A percentile compares a stretch with the other conserved stretches of the same genome.
These are phyloP conservation scores for Salvia rosmarinus DNA, from an alignment of 257 asterid genomes.

Conservation along the genomic window DNA sequence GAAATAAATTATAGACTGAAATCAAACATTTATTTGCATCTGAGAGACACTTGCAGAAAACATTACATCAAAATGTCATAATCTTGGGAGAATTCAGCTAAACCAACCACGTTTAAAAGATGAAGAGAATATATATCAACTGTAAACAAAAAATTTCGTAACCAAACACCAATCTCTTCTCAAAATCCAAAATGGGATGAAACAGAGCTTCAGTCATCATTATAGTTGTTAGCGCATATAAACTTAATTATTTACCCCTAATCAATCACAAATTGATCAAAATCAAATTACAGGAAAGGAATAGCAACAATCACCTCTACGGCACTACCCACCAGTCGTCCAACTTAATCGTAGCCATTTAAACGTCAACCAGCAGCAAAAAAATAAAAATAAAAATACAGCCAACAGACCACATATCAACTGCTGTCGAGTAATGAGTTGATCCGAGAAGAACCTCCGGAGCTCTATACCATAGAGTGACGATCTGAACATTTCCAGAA, in stretches of 20 bases:
- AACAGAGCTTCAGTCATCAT: neutral
- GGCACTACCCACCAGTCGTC: no score
- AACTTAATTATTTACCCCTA: no score
- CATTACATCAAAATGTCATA: neutral
- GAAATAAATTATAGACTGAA: neutral
- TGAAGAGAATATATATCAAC: neutral
- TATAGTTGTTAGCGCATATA: neutral
- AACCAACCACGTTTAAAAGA: conserved; percentile 3
- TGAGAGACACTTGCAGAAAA: neutral
- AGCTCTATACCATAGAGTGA: conserved; percentile 96
- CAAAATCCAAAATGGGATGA: neutral
- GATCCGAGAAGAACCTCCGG: conserved; percentile 94
- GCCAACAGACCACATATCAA: conserved; percentile 99
- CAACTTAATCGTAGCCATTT: no score
- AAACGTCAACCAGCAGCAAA: no score
- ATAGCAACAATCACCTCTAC: no score
- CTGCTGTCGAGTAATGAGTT: conserved; percentile 88
- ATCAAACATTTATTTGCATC: neutral
- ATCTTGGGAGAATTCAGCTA: neutral
- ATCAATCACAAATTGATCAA: no score
- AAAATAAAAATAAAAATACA: no score
- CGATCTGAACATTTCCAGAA: conserved; percentile 50
- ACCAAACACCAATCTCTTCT: conserved; percentile 6
- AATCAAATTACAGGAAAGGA: no score
- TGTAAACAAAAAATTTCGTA: neutral